Base-by-base conservation (phyloP, 805 yeast genomes). In the Priceomyces castillae region DNA sequence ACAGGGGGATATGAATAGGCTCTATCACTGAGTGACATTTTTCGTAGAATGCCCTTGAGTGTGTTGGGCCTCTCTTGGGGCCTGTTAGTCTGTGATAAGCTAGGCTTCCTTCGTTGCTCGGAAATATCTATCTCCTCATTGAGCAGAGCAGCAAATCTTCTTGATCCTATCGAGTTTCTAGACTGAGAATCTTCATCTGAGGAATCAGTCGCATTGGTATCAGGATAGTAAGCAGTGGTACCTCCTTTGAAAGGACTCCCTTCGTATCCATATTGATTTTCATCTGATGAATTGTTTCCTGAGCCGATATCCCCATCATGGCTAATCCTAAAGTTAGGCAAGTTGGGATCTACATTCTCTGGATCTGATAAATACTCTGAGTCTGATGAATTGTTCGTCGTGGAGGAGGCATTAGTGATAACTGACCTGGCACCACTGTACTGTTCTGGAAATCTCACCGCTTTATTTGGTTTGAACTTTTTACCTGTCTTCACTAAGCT, bases 11-110 rank as follows among this genome's bases (percentile, higher is more conserved):
- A 58, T 12, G 22, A 14, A 23, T 34, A 34, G 3, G 58, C 62
- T 17, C 53, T 59, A 39, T 68, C 72, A 2, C 59, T 61, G 33
- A 67, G 50, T 1, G 74, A 59, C 57, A 69, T 62, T 41, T 56
- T 65, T 9, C 73, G 58, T 31, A 71, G 52, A 16, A 71, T 59
- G n/a, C 59, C 60, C 47, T 50, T 64, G 12, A 57, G 41, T 4
- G 58, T 56, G 6, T 50, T 51, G 2, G 20, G 39, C 39, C 26
- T 40, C 18, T 50, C 44, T 7, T 42, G 41, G 14, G 47, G 44
- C 30, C 51, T 42, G 10, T 41, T 44, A 1, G 56, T 38, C 6
- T 36, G 22, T 15, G 51, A 39, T 4, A 52, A 44, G 1, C 42
- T 25, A 4, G 48, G 34, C 7, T 37, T 40, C 3, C 41, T 50